phyloP scores from a whole-genome alignment of 306 rosid genomes.

The Fragaria ananassa region DNA sequence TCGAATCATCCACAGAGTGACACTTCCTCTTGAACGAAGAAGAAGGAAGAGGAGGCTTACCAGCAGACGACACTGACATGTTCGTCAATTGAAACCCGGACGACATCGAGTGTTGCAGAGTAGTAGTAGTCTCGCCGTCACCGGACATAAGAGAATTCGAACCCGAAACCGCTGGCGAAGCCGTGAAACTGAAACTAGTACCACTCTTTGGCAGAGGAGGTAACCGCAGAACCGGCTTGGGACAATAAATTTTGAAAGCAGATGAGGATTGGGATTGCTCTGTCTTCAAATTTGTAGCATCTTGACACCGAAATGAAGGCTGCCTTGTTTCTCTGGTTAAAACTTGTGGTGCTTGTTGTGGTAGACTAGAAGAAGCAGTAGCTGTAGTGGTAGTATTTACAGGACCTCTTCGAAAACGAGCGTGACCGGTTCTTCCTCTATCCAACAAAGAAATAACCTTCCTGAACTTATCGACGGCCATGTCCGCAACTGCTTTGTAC shows the following conservation, averaged over 20 bases:
- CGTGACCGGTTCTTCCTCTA: constrained; percentile 59
- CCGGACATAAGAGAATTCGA: constrained; percentile 61
- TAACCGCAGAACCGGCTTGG: constrained; percentile 32
- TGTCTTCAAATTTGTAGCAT: not conserved
- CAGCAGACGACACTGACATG: constrained; percentile 43
- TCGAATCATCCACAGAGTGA: constrained; percentile 42
- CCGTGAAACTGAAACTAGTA: constrained; percentile 28
- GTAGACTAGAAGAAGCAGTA: not conserved
- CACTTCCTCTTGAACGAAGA: constrained; percentile 60
- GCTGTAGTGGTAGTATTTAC: not conserved
- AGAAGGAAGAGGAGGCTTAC: constrained; percentile 61
- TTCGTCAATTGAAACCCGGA: constrained; percentile 62
- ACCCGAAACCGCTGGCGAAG: constrained; percentile 41
- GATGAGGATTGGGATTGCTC: constrained; percentile 19
- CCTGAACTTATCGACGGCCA: constrained; percentile 57
- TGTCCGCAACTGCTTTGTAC: constrained; percentile 42
- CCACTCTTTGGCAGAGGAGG: constrained; percentile 52
- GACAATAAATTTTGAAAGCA: constrained; percentile 65
- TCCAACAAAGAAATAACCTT: constrained; percentile 64
- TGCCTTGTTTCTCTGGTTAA: not conserved
- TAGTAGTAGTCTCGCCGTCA: constrained; percentile 35
- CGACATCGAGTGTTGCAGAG: constrained; percentile 39
- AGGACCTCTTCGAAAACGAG: constrained; percentile 68
- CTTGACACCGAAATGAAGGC: not conserved
- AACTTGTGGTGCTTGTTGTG: not conserved